Percentiles rank a stretch among this genome's conserved stretches.
Conservation (phyloP, 495 filamentous ascomycete genomes). For the Darksidea phi region DNA sequence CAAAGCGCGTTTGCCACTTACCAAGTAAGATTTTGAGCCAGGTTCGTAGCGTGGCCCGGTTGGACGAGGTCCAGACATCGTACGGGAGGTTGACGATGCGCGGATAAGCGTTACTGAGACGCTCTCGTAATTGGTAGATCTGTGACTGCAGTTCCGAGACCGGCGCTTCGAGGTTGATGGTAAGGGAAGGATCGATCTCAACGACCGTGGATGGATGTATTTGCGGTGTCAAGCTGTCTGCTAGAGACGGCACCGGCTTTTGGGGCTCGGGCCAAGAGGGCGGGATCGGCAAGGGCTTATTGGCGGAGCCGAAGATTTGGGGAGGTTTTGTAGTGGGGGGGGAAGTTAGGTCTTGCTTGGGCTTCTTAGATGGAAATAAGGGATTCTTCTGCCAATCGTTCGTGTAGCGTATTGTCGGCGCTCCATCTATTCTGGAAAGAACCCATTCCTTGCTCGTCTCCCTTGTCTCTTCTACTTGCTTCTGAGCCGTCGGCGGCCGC, state of each 20-base stretch:
- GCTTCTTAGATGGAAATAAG: not conserved
- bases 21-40: constrained; percentile 23
- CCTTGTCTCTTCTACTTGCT: too few species aligned
- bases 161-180: constrained; percentile 13
- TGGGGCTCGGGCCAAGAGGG: constrained; percentile 6
- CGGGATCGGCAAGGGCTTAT: not conserved
- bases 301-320: not conserved
- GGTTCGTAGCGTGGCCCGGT: constrained; percentile 2
- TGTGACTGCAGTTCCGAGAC: constrained; percentile 18
- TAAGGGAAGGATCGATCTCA: not conserved
- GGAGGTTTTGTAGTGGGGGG: too few species aligned
- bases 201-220: not conserved
- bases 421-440: too few species aligned
- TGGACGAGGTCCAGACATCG: constrained; percentile 19
- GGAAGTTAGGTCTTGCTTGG: not conserved
- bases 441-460: too few species aligned
- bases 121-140: constrained; percentile 4
- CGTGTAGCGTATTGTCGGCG: too few species aligned
- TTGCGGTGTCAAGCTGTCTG: not conserved
- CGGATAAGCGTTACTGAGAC: constrained; percentile 18
- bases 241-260: not conserved
- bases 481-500: too few species aligned
- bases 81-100: constrained; percentile 19
- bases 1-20: constrained; percentile 26
- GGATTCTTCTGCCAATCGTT: too few species aligned